Evolutionary conservation across 2,329 filamentous ascomycete species (phyloP).

Genomic region (Beauveria scarabaeidicola): DNA sequence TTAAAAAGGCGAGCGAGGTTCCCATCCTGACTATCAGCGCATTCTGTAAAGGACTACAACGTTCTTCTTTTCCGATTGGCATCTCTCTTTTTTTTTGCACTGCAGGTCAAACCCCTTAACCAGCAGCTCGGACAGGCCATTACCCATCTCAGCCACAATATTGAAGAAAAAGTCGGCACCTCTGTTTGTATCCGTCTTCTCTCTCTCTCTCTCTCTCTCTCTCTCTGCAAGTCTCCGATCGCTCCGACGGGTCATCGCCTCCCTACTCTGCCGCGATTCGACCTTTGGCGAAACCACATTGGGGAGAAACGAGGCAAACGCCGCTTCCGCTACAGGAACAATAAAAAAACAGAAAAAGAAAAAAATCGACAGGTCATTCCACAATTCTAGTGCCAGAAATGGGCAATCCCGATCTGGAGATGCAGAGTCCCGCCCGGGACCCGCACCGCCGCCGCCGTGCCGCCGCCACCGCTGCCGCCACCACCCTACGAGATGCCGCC

Average conservation of each 20-base stretch:
- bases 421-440: neutral
- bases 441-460: neutral
- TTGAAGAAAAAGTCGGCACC: no score
- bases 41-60: no score
- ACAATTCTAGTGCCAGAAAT: neutral
- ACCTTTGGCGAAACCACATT: neutral
- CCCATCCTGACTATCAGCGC: no score
- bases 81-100: no score
- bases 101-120: no score
- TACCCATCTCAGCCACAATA: no score
- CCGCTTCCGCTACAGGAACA: neutral
- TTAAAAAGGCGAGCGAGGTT: no score
- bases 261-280: neutral
- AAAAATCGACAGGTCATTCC: neutral
- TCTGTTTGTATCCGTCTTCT: neutral
- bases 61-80: no score
- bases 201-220: neutral
- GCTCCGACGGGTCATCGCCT: no score
- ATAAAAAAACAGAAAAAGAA: neutral
- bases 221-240: neutral
- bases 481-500: constrained; percentile 1
- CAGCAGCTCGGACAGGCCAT: no score
- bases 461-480: neutral
- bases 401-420: constrained; percentile 5
- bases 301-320: neutral